phyloP scores from a whole-genome alignment of 495 filamentous ascomycete species.

The Amphirosellinia nigrospora region DNA sequence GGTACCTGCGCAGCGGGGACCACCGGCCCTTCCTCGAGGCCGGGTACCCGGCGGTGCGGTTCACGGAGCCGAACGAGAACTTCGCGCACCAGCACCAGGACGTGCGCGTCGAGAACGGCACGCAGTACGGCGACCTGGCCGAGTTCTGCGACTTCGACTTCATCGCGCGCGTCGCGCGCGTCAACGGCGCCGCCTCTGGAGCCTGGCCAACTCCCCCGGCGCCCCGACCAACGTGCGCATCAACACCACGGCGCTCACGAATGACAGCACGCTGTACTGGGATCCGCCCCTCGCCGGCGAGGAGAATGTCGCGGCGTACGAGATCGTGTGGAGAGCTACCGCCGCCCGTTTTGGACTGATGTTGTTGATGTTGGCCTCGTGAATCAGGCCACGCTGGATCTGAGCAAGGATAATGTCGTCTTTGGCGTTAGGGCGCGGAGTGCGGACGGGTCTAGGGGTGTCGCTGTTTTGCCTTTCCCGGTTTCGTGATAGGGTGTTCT shows the following conservation, averaged over 20 bases:
- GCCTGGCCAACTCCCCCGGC: conserved; percentile 54
- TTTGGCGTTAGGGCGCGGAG: conserved; percentile 58
- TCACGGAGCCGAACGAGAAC: conserved; percentile 61
- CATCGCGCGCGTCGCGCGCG: conserved; percentile 54
- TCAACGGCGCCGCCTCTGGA: conserved; percentile 59
- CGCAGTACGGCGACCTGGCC: conserved; percentile 56
- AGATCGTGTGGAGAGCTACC: conserved; percentile 58
- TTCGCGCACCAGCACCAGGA: conserved; percentile 63
- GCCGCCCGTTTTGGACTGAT: conserved; percentile 54
- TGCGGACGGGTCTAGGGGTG: conserved; percentile 44
- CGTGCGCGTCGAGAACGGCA: conserved; percentile 46
- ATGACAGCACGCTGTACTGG: conserved; percentile 55
- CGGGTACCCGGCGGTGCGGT: conserved; percentile 57
- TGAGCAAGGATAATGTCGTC: conserved; percentile 61
- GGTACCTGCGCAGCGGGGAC: conserved; percentile 60
- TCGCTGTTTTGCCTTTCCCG: conserved; percentile 40
- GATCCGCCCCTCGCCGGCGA: conserved; percentile 28
- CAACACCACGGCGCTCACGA: conserved; percentile 49
- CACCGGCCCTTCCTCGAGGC: conserved; percentile 56
- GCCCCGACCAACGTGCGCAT: conserved; percentile 53
- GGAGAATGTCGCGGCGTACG: conserved; percentile 46
- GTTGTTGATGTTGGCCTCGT: conserved; percentile 47
- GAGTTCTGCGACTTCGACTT: conserved; percentile 61
- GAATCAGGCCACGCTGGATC: conserved; percentile 42
- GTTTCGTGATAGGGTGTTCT: not conserved